Percentiles rank a stretch among this genome's conserved stretches.
Evolutionary conservation across 129 eudicot species (phyloP).

Genomic region (Gnaphalium uliginosum): DNA sequence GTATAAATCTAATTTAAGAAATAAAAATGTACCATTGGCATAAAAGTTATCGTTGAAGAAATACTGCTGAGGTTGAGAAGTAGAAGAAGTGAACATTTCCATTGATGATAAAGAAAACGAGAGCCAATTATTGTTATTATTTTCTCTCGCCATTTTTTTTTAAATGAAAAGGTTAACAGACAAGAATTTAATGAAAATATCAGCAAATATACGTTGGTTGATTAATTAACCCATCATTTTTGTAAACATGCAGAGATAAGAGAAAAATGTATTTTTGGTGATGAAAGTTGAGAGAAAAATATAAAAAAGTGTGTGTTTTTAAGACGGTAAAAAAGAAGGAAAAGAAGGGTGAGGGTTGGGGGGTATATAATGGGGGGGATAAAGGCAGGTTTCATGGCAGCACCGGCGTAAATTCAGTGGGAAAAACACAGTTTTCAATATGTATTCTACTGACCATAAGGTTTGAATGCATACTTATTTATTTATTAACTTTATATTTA

Average conservation of each 20-base stretch:
- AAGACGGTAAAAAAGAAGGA: slow-evolving; percentile 21
- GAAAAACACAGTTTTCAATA: slow-evolving; percentile 35
- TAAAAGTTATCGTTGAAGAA: slow-evolving; percentile 73
- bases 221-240: slow-evolving; percentile 1
- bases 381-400: slow-evolving; percentile 32
- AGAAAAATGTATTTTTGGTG: not conserved
- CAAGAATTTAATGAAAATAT: not conserved
- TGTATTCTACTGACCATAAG: slow-evolving; percentile 33
- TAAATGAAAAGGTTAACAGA: too few species aligned
- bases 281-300: slow-evolving; percentile 18
- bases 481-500: not conserved
- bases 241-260: slow-evolving; percentile 4
- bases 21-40: slow-evolving; percentile 29
- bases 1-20: not conserved
- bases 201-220: not conserved
- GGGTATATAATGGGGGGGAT: slow-evolving; percentile 32
- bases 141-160: slow-evolving; percentile 59
- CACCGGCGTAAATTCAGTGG: slow-evolving; percentile 41
- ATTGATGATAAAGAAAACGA: slow-evolving; percentile 57
- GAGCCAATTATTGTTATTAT: slow-evolving; percentile 46
- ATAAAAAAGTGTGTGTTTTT: not conserved
- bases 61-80: slow-evolving; percentile 45
- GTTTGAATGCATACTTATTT: slow-evolving; percentile 28
- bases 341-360: not conserved
- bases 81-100: slow-evolving; percentile 55